Conservation (phyloP, 768 basidiomycete species). For the Trametes maxima region DNA sequence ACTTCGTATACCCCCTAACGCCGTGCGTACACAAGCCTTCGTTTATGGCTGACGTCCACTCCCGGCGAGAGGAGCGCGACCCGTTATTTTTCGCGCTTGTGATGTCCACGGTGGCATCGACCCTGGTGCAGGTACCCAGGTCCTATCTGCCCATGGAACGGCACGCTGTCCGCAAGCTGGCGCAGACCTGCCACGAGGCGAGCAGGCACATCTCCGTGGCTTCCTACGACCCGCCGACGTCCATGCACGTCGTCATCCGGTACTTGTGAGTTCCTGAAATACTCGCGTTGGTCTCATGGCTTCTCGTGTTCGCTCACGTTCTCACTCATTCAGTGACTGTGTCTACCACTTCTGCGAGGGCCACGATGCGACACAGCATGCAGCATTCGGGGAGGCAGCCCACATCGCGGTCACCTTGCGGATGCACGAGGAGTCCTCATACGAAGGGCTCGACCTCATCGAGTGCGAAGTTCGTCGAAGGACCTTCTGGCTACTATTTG, state of each 20-base stretch:
- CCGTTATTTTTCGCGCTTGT: constrained; percentile 91
- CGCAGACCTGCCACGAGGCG: constrained; percentile 80
- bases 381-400: constrained; percentile 84
- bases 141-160: constrained; percentile 89
- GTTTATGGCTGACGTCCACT: constrained; percentile 87
- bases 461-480: constrained; percentile 87
- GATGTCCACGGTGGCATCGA: constrained; percentile 86
- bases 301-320: constrained; percentile 6
- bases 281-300: constrained; percentile 4
- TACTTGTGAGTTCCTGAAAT: constrained; percentile 68
- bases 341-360: constrained; percentile 90
- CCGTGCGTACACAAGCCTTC: constrained; percentile 91
- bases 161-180: constrained; percentile 80
- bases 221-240: constrained; percentile 82
- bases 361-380: constrained; percentile 84
- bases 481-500: constrained; percentile 88
- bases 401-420: constrained; percentile 82
- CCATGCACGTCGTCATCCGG: constrained; percentile 83
- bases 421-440: constrained; percentile 86
- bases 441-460: constrained; percentile 81
- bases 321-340: constrained; percentile 59
- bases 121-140: constrained; percentile 85
- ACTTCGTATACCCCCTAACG: constrained; percentile 90
- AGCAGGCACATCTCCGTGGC: constrained; percentile 79
- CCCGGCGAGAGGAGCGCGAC: constrained; percentile 80